These are phyloP conservation scores for Chenopodium formosanum DNA, from an alignment of 148 eudicot species.

Conservation along the genomic window DNA sequence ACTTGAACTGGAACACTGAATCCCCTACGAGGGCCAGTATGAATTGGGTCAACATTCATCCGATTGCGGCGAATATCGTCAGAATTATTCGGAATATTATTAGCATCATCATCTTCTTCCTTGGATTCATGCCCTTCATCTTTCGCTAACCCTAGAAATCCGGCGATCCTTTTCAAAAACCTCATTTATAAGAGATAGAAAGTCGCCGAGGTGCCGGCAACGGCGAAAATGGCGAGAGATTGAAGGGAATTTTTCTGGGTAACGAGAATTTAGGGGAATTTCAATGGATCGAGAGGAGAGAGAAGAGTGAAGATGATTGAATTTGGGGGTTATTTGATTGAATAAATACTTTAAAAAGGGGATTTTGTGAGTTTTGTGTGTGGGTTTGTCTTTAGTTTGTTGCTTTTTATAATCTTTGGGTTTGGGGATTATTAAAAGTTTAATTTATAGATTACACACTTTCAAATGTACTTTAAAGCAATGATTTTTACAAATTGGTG, in stretches of 20 bases:
- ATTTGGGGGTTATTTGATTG: neutral
- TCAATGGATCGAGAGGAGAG: neutral
- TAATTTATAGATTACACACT: neutral
- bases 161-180: constrained; percentile 46
- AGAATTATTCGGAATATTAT: neutral
- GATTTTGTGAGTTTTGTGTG: constrained; percentile 5
- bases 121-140: constrained; percentile 42
- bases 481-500: neutral
- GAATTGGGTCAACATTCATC: constrained; percentile 35
- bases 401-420: neutral
- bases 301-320: neutral
- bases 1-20: constrained; percentile 83
- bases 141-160: constrained; percentile 57
- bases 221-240: neutral
- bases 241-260: neutral
- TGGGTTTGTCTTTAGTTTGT: neutral
- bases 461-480: neutral
- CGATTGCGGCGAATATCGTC: constrained; percentile 23
- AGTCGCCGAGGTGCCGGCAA: neutral
- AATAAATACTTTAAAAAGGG: neutral
- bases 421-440: neutral
- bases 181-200: constrained; percentile 35
- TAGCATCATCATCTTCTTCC: constrained; percentile 33
- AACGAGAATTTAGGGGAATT: constrained; percentile 2
- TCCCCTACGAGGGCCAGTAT: constrained; percentile 56